A percentile compares a stretch with the other conserved stretches of the same genome.
These are phyloP conservation scores for Trichophyton equinum DNA, from an alignment of 2,329 filamentous ascomycete genomes.

Conservation along the genomic window DNA sequence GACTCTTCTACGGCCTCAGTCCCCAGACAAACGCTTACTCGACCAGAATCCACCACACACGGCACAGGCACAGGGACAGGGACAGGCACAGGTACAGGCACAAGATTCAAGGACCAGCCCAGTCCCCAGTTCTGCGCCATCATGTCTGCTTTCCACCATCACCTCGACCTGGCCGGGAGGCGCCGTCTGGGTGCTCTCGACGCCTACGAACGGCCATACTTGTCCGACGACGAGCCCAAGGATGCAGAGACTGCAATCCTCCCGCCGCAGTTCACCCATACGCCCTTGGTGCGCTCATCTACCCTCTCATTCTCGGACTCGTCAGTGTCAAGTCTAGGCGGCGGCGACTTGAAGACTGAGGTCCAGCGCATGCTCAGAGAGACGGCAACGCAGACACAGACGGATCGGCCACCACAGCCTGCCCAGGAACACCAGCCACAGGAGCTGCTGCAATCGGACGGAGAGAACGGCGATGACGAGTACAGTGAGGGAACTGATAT, in stretches of 20 bases:
- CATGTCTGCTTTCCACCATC: constrained; percentile 2
- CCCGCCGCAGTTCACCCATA: background rate
- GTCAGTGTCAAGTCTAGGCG: background rate
- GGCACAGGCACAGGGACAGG: no score
- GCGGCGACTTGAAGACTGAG: background rate
- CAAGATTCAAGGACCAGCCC: background rate
- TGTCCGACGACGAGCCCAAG: background rate
- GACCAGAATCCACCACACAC: no score
- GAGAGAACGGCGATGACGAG: constrained; percentile 5
- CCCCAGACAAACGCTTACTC: constrained; percentile 1
- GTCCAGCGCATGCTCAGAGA: background rate
- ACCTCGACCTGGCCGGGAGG: background rate
- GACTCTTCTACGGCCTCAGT: constrained; percentile 1
- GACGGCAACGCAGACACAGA: no score
- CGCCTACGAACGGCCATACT: background rate
- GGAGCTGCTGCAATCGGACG: background rate
- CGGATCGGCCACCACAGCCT: no score
- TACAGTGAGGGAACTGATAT: constrained; percentile 2
- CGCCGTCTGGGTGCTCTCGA: background rate
- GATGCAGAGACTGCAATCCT: background rate
- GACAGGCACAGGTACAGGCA: background rate
- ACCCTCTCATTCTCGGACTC: constrained; percentile 1
- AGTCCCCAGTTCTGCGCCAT: background rate
- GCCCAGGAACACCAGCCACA: background rate
- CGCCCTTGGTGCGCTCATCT: background rate